Base-by-base conservation (phyloP, 179 eudicot genomes). In the Drosera spatulata region DNA sequence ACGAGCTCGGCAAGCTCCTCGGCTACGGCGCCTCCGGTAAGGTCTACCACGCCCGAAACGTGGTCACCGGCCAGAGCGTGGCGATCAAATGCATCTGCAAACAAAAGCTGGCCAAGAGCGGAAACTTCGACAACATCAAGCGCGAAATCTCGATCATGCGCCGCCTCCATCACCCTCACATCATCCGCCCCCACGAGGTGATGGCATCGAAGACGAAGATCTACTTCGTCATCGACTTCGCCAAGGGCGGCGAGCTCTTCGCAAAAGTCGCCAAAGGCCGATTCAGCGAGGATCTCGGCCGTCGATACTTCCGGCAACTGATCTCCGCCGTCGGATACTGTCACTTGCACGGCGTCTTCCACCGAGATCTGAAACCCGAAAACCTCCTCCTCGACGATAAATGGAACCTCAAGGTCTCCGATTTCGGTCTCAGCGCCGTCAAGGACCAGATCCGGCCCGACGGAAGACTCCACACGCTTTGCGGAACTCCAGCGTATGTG, bases 11-110 rank as follows among this genome's bases (percentile, higher is more conserved):
- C 0, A 63, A 66, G 15, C 78, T 86, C 13, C 74, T 89, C 3
- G 97, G 97, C 10, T 67, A 77, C 63, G 97, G 97, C 44, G 88
- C 85, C 7, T 89, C 82, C 60, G 97, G 87, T 0, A 89, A 89
- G 62, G 97, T 89, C 5, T 89, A 82, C 79, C 78, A 86, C 69
- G 97, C 88, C 38, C 76, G 88, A 7, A 72, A 78, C 68, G 5
- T 66, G 4, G 44, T 11, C 6, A 77, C 74, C 3, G 85, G 86
- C 7, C 82, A 77, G 13, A 79, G 82, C 79, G 91, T 89, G 1
- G 97, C 97, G 1, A 56, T 89, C 3, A 89, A 89, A 56, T 61
- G 75, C 9, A 67, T 89, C 6, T 73, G 58, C 56, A 89, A 87
- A 69, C 71, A 50, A 2, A 80, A 63, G 55, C 72, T 87, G 3